A percentile compares a stretch with the other conserved stretches of the same genome.
Conservation (phyloP, 192 early-diverging fungal genomes). For the Backusella luteola region DNA sequence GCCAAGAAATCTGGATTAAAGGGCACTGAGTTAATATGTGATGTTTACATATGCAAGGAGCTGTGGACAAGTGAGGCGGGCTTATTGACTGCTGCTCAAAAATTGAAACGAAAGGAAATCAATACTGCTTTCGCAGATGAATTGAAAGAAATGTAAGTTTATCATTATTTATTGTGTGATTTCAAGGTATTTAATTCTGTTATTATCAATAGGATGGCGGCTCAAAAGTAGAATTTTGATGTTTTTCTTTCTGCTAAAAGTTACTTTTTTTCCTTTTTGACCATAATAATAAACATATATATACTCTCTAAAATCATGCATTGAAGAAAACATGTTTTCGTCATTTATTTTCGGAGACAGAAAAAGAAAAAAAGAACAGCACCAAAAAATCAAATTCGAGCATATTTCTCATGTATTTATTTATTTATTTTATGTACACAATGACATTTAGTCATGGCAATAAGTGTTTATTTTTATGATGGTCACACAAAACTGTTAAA, state of each 20-base stretch:
- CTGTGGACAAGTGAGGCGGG: conserved; percentile 87
- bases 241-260: neutral
- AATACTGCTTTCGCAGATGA: conserved; percentile 57
- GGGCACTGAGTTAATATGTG: conserved; percentile 71
- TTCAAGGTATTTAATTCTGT: neutral
- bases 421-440: neutral
- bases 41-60: conserved; percentile 64
- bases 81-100: conserved; percentile 89
- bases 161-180: neutral
- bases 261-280: too few relatives aligned
- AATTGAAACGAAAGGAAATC: conserved; percentile 84
- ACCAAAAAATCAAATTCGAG: neutral
- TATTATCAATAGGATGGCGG: conserved; percentile 66
- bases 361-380: neutral
- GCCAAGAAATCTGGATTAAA: conserved; percentile 71
- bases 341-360: neutral
- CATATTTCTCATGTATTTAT: too few relatives aligned
- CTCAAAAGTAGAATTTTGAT: conserved; percentile 47
- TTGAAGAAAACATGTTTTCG: neutral
- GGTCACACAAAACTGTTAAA: neutral
- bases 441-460: neutral
- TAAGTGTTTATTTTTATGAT: neutral
- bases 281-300: neutral
- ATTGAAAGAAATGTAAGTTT: conserved; percentile 52
- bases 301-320: neutral